Conservation (phyloP, 78 protist genomes). For the Goniomonas avonlea region DNA sequence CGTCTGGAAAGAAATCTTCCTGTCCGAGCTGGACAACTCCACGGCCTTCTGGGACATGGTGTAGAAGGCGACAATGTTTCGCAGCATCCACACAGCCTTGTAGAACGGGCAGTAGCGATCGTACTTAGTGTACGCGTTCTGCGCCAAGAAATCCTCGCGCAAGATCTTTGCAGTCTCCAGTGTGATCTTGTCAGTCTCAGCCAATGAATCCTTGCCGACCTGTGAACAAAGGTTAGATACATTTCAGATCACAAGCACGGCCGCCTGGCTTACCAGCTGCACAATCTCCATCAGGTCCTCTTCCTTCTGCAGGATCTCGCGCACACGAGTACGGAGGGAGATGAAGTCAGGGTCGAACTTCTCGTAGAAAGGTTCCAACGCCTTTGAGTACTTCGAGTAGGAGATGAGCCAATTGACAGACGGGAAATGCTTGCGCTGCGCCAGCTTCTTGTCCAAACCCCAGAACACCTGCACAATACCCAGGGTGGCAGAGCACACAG, state of each 20-base stretch:
- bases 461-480: conserved; percentile 99
- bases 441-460: conserved; percentile 97
- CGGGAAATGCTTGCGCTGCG: conserved; percentile 99
- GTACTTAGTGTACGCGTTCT: conserved; percentile 36
- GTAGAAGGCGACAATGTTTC: conserved; percentile 82
- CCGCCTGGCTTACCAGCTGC: conserved; percentile 93
- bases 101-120: conserved; percentile 82
- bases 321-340: conserved; percentile 49
- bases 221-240: background rate
- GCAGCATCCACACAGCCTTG: conserved; percentile 95
- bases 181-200: conserved; percentile 90
- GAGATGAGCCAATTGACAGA: conserved; percentile 94
- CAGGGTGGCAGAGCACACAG: conserved; percentile 97
- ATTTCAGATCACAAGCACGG: background rate
- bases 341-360: conserved; percentile 73
- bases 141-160: conserved; percentile 96
- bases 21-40: conserved; percentile 54
- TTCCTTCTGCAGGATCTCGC: conserved; percentile 90
- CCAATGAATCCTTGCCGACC: conserved; percentile 87
- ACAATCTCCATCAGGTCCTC: conserved; percentile 96
- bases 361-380: conserved; percentile 83
- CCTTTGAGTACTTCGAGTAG: conserved; percentile 69
- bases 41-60: conserved; percentile 53
- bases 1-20: conserved; percentile 58
- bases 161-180: conserved; percentile 84